A percentile compares a stretch with the other conserved stretches of the same genome.
Evolutionary conservation across 73 alveolate genomes (phyloP).

Genomic region (Paramecium tetraurelia): DNA sequence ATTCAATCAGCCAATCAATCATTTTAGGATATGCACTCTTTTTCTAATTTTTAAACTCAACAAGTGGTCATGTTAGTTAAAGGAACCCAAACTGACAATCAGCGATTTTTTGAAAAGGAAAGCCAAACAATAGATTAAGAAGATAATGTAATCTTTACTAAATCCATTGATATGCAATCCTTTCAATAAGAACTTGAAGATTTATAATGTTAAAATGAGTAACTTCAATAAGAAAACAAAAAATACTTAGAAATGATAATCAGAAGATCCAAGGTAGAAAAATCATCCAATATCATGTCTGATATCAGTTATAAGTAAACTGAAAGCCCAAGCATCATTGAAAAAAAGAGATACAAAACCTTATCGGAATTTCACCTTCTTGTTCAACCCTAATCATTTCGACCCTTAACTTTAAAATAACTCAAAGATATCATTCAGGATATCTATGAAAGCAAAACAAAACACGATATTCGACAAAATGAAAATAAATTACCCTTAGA

Average conservation of each 20-base stretch:
- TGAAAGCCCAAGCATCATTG: background rate
- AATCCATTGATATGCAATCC: background rate
- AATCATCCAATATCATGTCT: constrained; percentile 1
- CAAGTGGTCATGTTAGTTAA: background rate
- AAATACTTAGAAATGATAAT: constrained; percentile 61
- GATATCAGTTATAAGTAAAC: background rate
- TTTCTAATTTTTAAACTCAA: background rate
- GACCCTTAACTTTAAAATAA: constrained; percentile 63
- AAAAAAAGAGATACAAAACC: background rate
- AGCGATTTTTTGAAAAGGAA: background rate
- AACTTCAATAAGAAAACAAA: constrained; percentile 66
- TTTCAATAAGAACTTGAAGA: constrained; percentile 62
- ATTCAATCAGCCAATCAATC: background rate
- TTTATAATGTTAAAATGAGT: constrained; percentile 29
- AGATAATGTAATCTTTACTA: background rate
- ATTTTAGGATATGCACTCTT: background rate
- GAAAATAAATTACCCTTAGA: constrained; percentile 79
- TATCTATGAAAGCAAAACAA: constrained; percentile 73
- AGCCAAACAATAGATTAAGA: background rate
- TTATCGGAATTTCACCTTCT: background rate
- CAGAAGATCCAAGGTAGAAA: constrained; percentile 48
- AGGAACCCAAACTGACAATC: background rate
- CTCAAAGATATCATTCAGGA: constrained; percentile 80
- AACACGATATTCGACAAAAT: constrained; percentile 76
- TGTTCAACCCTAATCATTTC: background rate